Conservation (phyloP, 192 early-diverging fungal genomes). For the Powellomyces hirtus region DNA sequence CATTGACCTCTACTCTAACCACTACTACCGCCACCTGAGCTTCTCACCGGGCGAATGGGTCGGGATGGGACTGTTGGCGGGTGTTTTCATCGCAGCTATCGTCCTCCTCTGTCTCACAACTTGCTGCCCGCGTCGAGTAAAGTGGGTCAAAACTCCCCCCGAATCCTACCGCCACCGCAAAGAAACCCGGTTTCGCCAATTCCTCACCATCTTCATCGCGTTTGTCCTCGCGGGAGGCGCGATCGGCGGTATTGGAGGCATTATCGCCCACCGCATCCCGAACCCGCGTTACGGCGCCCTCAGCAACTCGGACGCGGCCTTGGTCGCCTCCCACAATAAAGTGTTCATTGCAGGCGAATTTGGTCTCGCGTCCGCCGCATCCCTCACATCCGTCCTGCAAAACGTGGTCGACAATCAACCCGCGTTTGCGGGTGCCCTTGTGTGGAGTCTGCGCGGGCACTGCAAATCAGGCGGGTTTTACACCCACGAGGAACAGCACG, state of each 20-base stretch:
- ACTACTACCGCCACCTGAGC: slow-evolving; percentile 17
- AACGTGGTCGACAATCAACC: background rate
- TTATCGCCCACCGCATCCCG: slow-evolving; percentile 5
- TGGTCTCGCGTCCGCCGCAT: slow-evolving; percentile 12
- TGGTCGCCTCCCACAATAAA: slow-evolving; percentile 5
- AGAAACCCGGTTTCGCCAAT: background rate
- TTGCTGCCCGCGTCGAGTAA: slow-evolving; percentile 1
- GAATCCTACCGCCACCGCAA: background rate
- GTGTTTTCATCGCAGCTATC: background rate
- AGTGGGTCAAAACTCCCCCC: background rate
- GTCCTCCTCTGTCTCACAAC: background rate
- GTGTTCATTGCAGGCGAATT: slow-evolving; percentile 27
- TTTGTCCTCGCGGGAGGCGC: slow-evolving; percentile 1
- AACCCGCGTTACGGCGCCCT: slow-evolving; percentile 17
- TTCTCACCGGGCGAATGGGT: slow-evolving; percentile 9
- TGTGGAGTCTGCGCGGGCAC: slow-evolving; percentile 37
- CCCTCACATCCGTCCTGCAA: background rate
- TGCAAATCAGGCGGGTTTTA: slow-evolving; percentile 36
- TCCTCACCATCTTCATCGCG: slow-evolving; percentile 7
- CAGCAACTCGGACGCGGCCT: slow-evolving; percentile 1
- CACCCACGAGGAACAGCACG: slow-evolving; percentile 30
- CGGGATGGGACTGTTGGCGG: slow-evolving; percentile 15
- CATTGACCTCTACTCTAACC: slow-evolving; percentile 29
- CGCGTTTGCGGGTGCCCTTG: slow-evolving; percentile 20
- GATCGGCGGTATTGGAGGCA: background rate